Evolutionary conservation across 352 stramenopile species (phyloP), one percentile per base, ranked within the genome.

Genomic region (Globisporangium parvum): DNA sequence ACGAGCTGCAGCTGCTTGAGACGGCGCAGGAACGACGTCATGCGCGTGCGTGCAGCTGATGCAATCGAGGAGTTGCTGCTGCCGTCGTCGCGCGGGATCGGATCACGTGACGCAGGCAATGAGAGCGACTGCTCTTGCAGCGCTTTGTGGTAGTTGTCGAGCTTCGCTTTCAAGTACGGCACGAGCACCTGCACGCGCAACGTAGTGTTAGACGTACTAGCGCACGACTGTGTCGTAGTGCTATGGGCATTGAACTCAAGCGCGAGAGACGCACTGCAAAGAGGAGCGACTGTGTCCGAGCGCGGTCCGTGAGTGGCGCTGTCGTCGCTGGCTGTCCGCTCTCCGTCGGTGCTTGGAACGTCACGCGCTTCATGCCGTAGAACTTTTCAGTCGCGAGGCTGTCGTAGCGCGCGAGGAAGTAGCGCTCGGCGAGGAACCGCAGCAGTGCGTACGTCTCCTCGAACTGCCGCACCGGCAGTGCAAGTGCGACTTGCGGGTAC

Each of bases 281-380:
- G 12, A 90, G 44, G 8, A 92, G 66, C 31, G 79, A 77, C 44
- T 73, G 67, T n/a, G 73, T 77, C 23, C 67, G 69, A 21, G 75
- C 79, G 18, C 58, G 49, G 3, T 63, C 60, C 1, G 75, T 83
- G 50, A 90, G 59, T 31, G 75, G 67, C 23, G 66, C 62, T 20
- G 67, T 83, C 9, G 63, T 60, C 0, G 53, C 52, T 21, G 53
- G 48, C 21, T 51, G 53, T 0, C 33, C 58, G 5, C n/a, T 40
- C 37, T 60, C 45, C 10, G 18, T 54, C 10, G 48, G 23, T 15
- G 53, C 51, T 6, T 63, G 31, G 35, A 79, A 70, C 65, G 78
- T 66, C 9, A 92, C 80, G 48, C 85, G 80, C 63, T 92, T 93
- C 70, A 95, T 91, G 33, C 85, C 82, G 59, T 89, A 93, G 40